Percentiles rank a stretch among this genome's conserved stretches.
phyloP scores from a whole-genome alignment of 768 basidiomycete species.

The Paxillus ammoniavirescens region DNA sequence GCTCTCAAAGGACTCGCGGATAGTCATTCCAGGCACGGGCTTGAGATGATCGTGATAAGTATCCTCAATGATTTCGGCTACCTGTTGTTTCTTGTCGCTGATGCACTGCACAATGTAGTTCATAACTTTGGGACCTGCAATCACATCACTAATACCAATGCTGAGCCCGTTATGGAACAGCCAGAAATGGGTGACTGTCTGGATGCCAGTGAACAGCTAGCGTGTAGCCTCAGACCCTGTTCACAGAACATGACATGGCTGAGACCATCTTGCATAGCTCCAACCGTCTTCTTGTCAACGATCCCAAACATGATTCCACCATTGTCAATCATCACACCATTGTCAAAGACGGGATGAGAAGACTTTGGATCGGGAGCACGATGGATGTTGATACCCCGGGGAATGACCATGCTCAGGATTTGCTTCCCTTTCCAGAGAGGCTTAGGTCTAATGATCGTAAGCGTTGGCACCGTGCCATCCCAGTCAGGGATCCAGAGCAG shows the following conservation, averaged over 20 bases:
- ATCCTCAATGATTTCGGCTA: constrained; percentile 75
- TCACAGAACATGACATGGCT: constrained; percentile 97
- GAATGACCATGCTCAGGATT: constrained; percentile 87
- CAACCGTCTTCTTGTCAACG: constrained; percentile 99
- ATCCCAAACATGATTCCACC: constrained; percentile 94
- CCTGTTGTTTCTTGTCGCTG: constrained; percentile 73
- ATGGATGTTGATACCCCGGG: constrained; percentile 91
- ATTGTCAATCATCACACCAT: constrained; percentile 95
- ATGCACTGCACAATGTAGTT: constrained; percentile 80
- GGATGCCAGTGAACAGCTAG: constrained; percentile 90
- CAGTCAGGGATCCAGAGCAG: constrained; percentile 97
- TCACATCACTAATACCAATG: constrained; percentile 98
- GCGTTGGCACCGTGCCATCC: constrained; percentile 91
- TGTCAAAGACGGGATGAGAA: constrained; percentile 82
- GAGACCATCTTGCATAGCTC: constrained; percentile 90
- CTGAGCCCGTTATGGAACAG: constrained; percentile 98
- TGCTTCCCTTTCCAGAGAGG: constrained; percentile 99
- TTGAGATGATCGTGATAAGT: constrained; percentile 87
- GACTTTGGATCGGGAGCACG: constrained; percentile 79
- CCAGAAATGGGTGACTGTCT: constrained; percentile 98
- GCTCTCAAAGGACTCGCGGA: constrained; percentile 97
- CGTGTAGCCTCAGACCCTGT: constrained; percentile 89
- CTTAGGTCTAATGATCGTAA: constrained; percentile 94
- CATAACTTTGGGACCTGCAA: constrained; percentile 91
- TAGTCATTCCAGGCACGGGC: constrained; percentile 95